Conservation (phyloP, 768 basidiomycete genomes). For the Sarcomyxa edulis region DNA sequence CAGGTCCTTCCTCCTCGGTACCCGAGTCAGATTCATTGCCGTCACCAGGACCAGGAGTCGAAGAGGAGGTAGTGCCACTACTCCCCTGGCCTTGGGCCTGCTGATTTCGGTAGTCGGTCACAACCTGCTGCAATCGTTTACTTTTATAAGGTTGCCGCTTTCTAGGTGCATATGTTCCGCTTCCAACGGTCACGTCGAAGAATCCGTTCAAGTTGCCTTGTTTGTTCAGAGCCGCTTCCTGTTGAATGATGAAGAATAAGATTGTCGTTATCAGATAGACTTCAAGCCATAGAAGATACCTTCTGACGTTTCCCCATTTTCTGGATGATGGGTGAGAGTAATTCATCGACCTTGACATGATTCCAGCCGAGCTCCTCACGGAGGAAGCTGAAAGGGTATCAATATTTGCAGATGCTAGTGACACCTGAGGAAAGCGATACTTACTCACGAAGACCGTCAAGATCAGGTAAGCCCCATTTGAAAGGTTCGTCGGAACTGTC, state of each 20-base stretch:
- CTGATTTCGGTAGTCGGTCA: constrained; percentile 74
- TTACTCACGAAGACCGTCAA: constrained; percentile 84
- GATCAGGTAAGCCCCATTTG: constrained; percentile 95
- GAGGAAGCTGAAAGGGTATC: constrained; percentile 47
- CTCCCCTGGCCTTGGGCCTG: constrained; percentile 16
- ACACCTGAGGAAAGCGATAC: constrained; percentile 15
- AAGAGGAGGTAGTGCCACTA: constrained; percentile 20
- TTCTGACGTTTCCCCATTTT: constrained; percentile 80
- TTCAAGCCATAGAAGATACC: too few relatives aligned
- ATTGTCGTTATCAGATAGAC: neutral
- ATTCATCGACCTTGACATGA: constrained; percentile 79
- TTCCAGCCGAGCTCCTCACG: constrained; percentile 79
- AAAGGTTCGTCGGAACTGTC: constrained; percentile 92
- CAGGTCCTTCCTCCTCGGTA: constrained; percentile 20
- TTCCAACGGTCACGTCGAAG: constrained; percentile 65
- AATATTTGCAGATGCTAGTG: constrained; percentile 7
- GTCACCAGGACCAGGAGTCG: constrained; percentile 9
- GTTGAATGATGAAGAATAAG: neutral
- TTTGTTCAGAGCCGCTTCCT: constrained; percentile 63
- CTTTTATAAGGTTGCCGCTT: constrained; percentile 79
- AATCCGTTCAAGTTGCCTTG: constrained; percentile 76
- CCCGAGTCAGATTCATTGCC: constrained; percentile 18
- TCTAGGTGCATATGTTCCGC: constrained; percentile 69
- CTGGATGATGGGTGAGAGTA: constrained; percentile 88
- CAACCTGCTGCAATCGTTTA: constrained; percentile 83